Conservation (phyloP, 2,329 filamentous ascomycete species). For the Alternaria sp. region DNA sequence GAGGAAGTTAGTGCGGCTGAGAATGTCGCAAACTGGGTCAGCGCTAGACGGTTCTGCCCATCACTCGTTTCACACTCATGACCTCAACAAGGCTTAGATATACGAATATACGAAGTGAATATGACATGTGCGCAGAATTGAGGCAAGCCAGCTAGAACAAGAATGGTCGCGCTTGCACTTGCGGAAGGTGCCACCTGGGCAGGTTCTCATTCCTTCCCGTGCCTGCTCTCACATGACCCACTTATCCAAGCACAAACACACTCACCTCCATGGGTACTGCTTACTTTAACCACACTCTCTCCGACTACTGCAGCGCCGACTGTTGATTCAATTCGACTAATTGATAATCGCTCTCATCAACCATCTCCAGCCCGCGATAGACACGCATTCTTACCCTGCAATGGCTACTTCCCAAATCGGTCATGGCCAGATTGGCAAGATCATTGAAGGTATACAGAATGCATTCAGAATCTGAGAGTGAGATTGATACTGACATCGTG, state of each 20-base stretch:
- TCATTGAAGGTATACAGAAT: slow-evolving; percentile 11
- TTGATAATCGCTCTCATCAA: not conserved
- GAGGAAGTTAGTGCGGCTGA: not conserved
- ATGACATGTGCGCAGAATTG: not conserved
- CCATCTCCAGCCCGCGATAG: not conserved
- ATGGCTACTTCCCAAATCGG: slow-evolving; percentile 7
- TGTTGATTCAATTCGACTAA: not conserved
- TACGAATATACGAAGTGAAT: not conserved
- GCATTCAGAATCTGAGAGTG: not conserved
- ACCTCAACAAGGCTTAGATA: not conserved
- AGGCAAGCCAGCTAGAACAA: not conserved
- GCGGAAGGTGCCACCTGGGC: not conserved
- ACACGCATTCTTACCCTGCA: not conserved
- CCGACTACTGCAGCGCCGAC: not conserved
- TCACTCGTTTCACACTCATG: not conserved
- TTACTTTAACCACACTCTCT: not conserved
- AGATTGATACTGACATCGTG: not conserved
- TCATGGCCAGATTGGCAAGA: slow-evolving; percentile 22
- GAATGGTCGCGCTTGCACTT: not conserved
- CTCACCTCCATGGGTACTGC: not conserved
- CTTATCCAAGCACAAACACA: not conserved
- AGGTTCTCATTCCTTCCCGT: not conserved
- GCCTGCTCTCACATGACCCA: not conserved
- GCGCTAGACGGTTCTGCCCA: no score
- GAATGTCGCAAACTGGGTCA: not conserved